Percentiles rank a stretch among this genome's conserved stretches.
Conservation (phyloP, 345 rosid genomes). For the Raphanus sativus region DNA sequence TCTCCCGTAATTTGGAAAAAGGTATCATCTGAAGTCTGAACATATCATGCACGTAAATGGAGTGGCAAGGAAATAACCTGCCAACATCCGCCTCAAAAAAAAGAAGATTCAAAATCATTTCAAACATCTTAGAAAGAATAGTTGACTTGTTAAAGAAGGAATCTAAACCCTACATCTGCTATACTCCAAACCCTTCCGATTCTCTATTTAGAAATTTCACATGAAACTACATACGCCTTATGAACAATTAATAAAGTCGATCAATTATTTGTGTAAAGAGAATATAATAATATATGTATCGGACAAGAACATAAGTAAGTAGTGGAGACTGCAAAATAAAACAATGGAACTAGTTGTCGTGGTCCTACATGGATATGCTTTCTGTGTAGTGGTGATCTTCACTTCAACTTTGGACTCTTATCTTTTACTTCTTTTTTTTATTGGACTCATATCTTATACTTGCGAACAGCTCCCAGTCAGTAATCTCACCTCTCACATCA, state of each 20-base stretch:
- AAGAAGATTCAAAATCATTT: slow-evolving; percentile 8
- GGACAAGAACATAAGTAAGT: slow-evolving; percentile 32
- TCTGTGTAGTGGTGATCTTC: slow-evolving; percentile 32
- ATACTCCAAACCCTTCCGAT: slow-evolving; percentile 31
- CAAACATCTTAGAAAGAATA: slow-evolving; percentile 16
- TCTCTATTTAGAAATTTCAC: slow-evolving; percentile 37
- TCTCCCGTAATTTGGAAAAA: not conserved
- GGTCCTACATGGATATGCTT: slow-evolving; percentile 43
- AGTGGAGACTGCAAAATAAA: slow-evolving; percentile 21
- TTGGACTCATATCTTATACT: slow-evolving; percentile 4
- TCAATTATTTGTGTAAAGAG: slow-evolving; percentile 16
- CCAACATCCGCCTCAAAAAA: slow-evolving; percentile 13
- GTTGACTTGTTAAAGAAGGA: slow-evolving; percentile 29
- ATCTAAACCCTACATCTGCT: slow-evolving; percentile 31
- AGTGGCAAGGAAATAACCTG: slow-evolving; percentile 26
- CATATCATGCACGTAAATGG: slow-evolving; percentile 16
- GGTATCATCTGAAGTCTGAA: not conserved
- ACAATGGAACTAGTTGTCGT: slow-evolving; percentile 40
- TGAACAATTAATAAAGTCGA: slow-evolving; percentile 13
- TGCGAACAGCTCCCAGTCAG: slow-evolving; percentile 17
- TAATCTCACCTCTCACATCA: slow-evolving; percentile 35
- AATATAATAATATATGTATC: slow-evolving; percentile 26
- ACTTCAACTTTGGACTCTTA: slow-evolving; percentile 39
- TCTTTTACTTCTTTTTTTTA: not conserved
- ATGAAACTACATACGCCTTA: slow-evolving; percentile 15